Evolutionary conservation across 1,284 basidiomycete species (phyloP).

Genomic region (Ceratobasidium sp.): DNA sequence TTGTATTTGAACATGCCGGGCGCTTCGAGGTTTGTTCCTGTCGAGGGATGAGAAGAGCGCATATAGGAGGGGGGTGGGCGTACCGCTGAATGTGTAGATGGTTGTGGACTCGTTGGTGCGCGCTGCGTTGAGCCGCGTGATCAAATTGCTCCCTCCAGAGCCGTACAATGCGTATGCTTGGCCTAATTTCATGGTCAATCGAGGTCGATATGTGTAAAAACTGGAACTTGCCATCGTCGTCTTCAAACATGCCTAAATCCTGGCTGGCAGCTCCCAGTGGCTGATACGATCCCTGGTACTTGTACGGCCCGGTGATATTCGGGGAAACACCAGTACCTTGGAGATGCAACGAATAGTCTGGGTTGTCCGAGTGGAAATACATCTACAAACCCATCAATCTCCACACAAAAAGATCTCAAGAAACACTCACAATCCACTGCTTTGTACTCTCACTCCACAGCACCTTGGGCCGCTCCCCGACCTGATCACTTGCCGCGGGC

Average conservation of each 20-base stretch:
- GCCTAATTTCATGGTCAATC: slow-evolving; percentile 12
- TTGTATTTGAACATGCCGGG: slow-evolving; percentile 49
- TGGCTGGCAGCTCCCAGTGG: slow-evolving; percentile 45
- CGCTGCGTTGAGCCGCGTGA: slow-evolving; percentile 51
- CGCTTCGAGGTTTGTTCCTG: slow-evolving; percentile 35
- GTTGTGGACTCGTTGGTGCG: slow-evolving; percentile 52
- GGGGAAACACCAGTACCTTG: slow-evolving; percentile 45
- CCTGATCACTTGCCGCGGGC: slow-evolving; percentile 38
- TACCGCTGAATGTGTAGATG: slow-evolving; percentile 53
- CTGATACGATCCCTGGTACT: slow-evolving; percentile 36
- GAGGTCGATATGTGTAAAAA: not conserved
- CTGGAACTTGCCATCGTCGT: slow-evolving; percentile 43
- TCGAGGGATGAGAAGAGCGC: not conserved
- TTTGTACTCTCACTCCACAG: slow-evolving; percentile 42
- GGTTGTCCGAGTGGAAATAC: slow-evolving; percentile 46
- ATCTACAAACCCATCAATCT: slow-evolving; percentile 22
- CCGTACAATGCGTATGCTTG: slow-evolving; percentile 45
- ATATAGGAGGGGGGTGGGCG: not conserved
- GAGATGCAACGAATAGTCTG: slow-evolving; percentile 32
- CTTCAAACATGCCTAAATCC: slow-evolving; percentile 45
- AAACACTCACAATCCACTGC: slow-evolving; percentile 45
- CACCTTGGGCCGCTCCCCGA: slow-evolving; percentile 41
- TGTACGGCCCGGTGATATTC: slow-evolving; percentile 46
- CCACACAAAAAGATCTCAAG: not conserved
- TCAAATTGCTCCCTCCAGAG: slow-evolving; percentile 45